phyloP scores from a whole-genome alignment of 1,284 basidiomycete genomes.

The Polyporus tsugae region DNA sequence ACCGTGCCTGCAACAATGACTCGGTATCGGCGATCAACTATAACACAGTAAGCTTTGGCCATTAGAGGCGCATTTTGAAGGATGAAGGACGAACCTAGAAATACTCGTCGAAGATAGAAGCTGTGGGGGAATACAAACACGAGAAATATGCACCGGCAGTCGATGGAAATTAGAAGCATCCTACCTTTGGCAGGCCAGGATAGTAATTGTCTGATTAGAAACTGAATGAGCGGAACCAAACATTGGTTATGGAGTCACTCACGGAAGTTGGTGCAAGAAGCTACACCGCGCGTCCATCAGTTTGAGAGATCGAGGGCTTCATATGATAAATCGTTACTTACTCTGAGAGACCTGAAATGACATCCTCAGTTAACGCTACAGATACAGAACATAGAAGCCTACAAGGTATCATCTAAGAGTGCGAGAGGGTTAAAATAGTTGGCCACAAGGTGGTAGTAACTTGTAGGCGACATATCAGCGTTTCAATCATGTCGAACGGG shows the following conservation, averaged over 20 bases:
- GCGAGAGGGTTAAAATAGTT: not conserved
- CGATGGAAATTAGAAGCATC: not conserved
- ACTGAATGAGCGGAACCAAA: not conserved
- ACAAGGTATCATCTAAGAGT: not conserved
- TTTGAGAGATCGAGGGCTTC: not conserved
- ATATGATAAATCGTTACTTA: not conserved
- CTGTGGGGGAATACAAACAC: not conserved
- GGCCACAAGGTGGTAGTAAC: constrained; percentile 1
- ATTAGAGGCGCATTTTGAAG: not conserved
- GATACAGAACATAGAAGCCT: not conserved
- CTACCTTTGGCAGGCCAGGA: not conserved
- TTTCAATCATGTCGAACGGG: not conserved
- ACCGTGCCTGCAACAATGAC: not conserved
- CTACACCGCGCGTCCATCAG: not conserved
- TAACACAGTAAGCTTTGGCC: not conserved
- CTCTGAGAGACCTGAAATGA: not conserved
- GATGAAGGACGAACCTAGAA: not conserved
- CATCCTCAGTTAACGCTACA: not conserved
- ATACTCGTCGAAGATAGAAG: constrained; percentile 3
- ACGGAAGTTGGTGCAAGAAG: not conserved
- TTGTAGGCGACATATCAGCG: not conserved
- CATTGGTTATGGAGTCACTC: not conserved
- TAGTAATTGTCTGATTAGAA: not conserved
- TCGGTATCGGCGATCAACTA: not conserved
- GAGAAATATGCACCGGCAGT: not conserved